A percentile compares a stretch with the other conserved stretches of the same genome.
Conservation (phyloP, 257 asterid genomes). For the Solanum bukasovii region DNA sequence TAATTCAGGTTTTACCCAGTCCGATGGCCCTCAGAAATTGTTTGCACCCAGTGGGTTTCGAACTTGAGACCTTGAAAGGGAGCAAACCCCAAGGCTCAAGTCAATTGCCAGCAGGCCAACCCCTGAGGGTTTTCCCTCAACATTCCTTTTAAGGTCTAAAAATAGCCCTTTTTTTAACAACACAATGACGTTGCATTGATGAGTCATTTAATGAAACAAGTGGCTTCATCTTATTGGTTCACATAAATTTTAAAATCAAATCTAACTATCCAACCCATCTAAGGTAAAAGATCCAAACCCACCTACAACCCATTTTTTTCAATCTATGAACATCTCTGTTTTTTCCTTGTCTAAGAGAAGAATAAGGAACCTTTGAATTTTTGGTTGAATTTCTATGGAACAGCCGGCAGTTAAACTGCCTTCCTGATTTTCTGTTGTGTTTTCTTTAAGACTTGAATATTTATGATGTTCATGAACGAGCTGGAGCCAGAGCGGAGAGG, state of each 20-base stretch:
- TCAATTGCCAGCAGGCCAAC: too few species aligned
- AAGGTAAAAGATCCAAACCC: not conserved
- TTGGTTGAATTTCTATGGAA: not conserved
- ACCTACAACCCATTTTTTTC: not conserved
- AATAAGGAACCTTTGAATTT: not conserved
- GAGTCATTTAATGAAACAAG: not conserved
- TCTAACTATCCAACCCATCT: not conserved
- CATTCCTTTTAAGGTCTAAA: not conserved
- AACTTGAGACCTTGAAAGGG: too few species aligned
- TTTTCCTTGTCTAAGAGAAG: not conserved
- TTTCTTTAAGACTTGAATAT: not conserved
- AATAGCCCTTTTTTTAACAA: not conserved
- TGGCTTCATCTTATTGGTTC: not conserved
- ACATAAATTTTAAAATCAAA: not conserved
- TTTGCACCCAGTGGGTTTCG: too few species aligned
- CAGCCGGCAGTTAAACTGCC: conserved; percentile 17
- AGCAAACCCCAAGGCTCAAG: too few species aligned
- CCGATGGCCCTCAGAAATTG: too few species aligned
- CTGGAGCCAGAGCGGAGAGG: not conserved
- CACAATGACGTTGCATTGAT: not conserved
- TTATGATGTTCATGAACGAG: not conserved
- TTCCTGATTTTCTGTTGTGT: not conserved
- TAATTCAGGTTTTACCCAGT: too few species aligned
- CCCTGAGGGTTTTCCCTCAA: not conserved
- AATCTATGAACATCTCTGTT: not conserved